Evolutionary conservation across 768 basidiomycete species (phyloP), one percentile per base, ranked within the genome.

Genomic region (Leucocoprinus sp.): DNA sequence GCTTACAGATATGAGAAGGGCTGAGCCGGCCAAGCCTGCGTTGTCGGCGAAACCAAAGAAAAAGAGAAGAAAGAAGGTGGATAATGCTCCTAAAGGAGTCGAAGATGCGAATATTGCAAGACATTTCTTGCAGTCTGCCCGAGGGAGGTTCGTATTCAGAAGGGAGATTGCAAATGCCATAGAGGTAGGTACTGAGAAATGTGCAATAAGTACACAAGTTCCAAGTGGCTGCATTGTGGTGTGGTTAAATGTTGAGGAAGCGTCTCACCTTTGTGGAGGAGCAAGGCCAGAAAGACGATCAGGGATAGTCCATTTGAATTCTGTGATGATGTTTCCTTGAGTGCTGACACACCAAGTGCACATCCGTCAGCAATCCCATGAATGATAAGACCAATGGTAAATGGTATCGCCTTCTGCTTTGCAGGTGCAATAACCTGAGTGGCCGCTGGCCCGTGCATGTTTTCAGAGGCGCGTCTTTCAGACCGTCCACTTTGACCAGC

Each of bases 351-450:
- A 18, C 95, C 96, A 29, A 98, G 68, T 2, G 90, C 91, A 47
- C 96, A 80, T 3, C 96, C 93, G 61, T 99, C 96, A 0, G 92
- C 87, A 38, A 93, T 70, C 1, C 82, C 87, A 57, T 99, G 95
- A 19, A 92, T 75, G 19, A 90, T 73, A 36, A 98, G 68, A 1
- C 93, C 96, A 7, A 97, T 63, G 0, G 92, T 89, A 28, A 93
- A 71, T 28, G 92, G 72, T 41, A 82, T 76, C 7, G 82, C 81
- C 12, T 66, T 66, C 27, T 62, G 60, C 53, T 58, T 62, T 21
- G 60, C 50, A 27, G 39, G 55, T 5, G 50, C 45, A 22, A 43
- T 39, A 33, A 48, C 53, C 8, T 58, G 54, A 21, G 42, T 48
- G 35, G 49, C 43, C 34, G 50, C 45, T 31, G 51, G 27, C 50